Evolutionary conservation across 1,139 yeast species (phyloP).

Genomic region (Chernovozyma aurita): DNA sequence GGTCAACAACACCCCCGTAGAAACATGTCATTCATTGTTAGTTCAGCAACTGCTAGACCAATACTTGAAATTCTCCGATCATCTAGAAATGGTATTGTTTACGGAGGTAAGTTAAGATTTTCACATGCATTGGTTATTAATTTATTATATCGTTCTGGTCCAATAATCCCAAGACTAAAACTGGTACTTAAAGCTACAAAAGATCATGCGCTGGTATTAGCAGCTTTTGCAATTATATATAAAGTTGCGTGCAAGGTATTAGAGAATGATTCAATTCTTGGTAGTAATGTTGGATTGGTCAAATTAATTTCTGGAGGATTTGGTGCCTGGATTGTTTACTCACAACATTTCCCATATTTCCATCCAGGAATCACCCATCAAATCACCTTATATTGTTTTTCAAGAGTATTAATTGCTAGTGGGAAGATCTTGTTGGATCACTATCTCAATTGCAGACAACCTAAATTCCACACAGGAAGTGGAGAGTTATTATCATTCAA

Average conservation of each 20-base stretch:
- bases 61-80: slow-evolving; percentile 36
- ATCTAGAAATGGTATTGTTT: slow-evolving; percentile 53
- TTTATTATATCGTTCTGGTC: slow-evolving; percentile 48
- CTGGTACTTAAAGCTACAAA: slow-evolving; percentile 55
- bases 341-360: slow-evolving; percentile 47
- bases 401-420: slow-evolving; percentile 51
- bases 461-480: slow-evolving; percentile 23
- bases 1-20: too few species aligned
- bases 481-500: slow-evolving; percentile 22
- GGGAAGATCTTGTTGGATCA: slow-evolving; percentile 44
- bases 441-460: slow-evolving; percentile 34
- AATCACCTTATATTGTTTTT: slow-evolving; percentile 58
- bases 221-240: slow-evolving; percentile 62
- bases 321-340: slow-evolving; percentile 64
- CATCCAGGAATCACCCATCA: slow-evolving; percentile 53
- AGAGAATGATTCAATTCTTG: slow-evolving; percentile 31
- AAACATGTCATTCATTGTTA: slow-evolving; percentile 5
- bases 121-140: slow-evolving; percentile 71
- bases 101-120: slow-evolving; percentile 72
- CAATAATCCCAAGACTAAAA: slow-evolving; percentile 41
- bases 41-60: slow-evolving; percentile 22
- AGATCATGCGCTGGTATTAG: slow-evolving; percentile 65
- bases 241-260: slow-evolving; percentile 35
- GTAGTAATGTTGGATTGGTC: slow-evolving; percentile 24
- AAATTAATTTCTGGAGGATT: slow-evolving; percentile 61